Percentiles rank a stretch among this genome's conserved stretches.
These are phyloP conservation scores for Fistulifera solaris DNA, from an alignment of 108 stramenopile species.

Conservation along the genomic window DNA sequence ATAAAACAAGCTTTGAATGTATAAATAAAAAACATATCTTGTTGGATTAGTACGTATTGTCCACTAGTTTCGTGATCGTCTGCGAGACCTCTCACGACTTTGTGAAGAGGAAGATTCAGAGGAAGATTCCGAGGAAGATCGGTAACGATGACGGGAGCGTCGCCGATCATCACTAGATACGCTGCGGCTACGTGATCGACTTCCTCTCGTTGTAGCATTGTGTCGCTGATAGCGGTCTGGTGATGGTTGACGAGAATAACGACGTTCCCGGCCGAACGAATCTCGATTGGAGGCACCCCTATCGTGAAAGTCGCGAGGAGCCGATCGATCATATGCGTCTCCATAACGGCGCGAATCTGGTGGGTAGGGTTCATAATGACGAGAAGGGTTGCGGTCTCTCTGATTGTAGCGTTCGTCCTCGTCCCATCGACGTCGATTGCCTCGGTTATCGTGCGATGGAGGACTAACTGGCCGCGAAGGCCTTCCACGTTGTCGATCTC, in stretches of 20 bases:
- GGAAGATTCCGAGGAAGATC: too few species aligned
- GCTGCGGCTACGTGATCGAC: constrained; percentile 5
- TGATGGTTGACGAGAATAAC: not conserved
- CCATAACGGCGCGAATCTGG: not conserved
- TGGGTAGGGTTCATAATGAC: too few species aligned
- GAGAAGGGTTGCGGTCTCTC: too few species aligned
- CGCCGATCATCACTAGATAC: not conserved
- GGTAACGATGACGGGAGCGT: not conserved
- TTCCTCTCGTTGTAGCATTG: not conserved
- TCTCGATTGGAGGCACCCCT: not conserved
- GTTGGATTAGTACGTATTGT: too few species aligned
- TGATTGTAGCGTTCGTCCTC: not conserved
- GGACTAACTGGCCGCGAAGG: constrained; percentile 4
- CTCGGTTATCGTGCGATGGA: not conserved
- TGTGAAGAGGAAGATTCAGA: too few species aligned
- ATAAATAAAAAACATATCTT: too few species aligned
- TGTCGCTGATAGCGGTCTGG: not conserved
- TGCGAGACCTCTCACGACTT: too few species aligned
- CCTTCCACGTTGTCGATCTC: not conserved
- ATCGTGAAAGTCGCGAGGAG: not conserved
- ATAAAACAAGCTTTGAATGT: too few species aligned
- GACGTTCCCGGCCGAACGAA: not conserved
- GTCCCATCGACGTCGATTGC: too few species aligned
- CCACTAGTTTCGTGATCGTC: too few species aligned
- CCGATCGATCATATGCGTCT: not conserved